Percentiles rank a stretch among this genome's conserved stretches.
Evolutionary conservation across 2,329 filamentous ascomycete genomes (phyloP).

Genomic region (Trichoderma afroharzianum): DNA sequence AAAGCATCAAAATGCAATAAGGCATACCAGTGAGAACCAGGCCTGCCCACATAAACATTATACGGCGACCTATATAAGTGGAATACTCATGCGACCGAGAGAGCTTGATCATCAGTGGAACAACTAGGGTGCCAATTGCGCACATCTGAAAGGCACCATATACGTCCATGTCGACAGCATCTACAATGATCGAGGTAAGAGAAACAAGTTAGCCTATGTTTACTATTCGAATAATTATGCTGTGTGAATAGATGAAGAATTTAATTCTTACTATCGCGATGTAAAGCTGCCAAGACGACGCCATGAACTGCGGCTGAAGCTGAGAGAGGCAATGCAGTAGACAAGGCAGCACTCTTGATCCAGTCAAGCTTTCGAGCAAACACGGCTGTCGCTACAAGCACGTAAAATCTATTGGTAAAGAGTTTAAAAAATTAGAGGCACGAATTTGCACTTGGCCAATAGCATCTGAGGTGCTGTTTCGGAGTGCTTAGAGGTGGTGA

Average conservation of each 20-base stretch:
- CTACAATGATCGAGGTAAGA: constrained; percentile 32
- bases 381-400: constrained; percentile 60
- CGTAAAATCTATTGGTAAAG: constrained; percentile 52
- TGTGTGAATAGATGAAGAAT: background rate
- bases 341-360: constrained; percentile 60
- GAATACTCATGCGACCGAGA: constrained; percentile 57
- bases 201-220: background rate
- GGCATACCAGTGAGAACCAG: constrained; percentile 53
- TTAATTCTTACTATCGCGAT: constrained; percentile 51
- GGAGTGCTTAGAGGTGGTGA: background rate
- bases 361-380: constrained; percentile 59
- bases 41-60: constrained; percentile 63
- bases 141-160: constrained; percentile 67
- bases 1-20: background rate
- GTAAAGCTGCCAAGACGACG: constrained; percentile 57
- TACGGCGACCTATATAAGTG: constrained; percentile 58
- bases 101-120: constrained; percentile 57
- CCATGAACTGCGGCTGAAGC: constrained; percentile 62
- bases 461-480: background rate
- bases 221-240: background rate
- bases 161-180: constrained; percentile 64
- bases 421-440: background rate
- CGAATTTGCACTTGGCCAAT: no score
- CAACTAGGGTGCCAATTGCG: constrained; percentile 61
- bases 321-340: constrained; percentile 59